Evolutionary conservation across 148 eudicot species (phyloP), one percentile per base, ranked within the genome.

Genomic region (Camellia sinensis): DNA sequence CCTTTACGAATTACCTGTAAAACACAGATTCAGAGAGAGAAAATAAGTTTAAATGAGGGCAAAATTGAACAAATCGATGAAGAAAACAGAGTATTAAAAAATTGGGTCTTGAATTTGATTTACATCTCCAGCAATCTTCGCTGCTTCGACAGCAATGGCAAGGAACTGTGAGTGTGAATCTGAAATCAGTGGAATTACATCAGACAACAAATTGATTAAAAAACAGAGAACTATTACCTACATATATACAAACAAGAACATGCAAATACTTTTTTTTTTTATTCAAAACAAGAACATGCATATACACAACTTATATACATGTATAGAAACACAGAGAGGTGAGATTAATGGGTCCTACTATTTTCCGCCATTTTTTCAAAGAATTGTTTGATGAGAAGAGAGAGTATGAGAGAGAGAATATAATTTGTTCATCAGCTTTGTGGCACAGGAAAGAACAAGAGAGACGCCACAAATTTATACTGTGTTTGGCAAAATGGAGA

Each of bases 61-160:
- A 1, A 56, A 40, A 61, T 56, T 63, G 17, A 48, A 9, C 60
- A 77, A 48, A 48, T 50, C 8, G 15, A 62, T 17, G 13, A 45
- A 71, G 64, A 15, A 40, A 63, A 64, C 37, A 65, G 70, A 43
- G 56, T 12, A 15, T 21, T 21, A 46, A 6, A 77, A 18, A 77
- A 40, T 22, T 43, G 53, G 69, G 71, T 18, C 11, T 12, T 64
- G 45, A 17, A 62, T 66, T 37, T 18, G 52, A 14, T 45, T 21
- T 9, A 87, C 90, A 81, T 85, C 89, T 83, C 89, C 89, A 71
- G 89, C 89, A 72, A 54, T 82, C 77, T 83, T 83, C 12, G 89
- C 89, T 46, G 84, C 89, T 45, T 85, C 87, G 65, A 87, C 80
- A 8, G 87, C 89, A 75, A 18, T 67, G 59, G 84, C 80, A 17